A percentile compares a stretch with the other conserved stretches of the same genome.
Evolutionary conservation across 2,329 filamentous ascomycete species (phyloP).

Genomic region (Alternaria viburni): DNA sequence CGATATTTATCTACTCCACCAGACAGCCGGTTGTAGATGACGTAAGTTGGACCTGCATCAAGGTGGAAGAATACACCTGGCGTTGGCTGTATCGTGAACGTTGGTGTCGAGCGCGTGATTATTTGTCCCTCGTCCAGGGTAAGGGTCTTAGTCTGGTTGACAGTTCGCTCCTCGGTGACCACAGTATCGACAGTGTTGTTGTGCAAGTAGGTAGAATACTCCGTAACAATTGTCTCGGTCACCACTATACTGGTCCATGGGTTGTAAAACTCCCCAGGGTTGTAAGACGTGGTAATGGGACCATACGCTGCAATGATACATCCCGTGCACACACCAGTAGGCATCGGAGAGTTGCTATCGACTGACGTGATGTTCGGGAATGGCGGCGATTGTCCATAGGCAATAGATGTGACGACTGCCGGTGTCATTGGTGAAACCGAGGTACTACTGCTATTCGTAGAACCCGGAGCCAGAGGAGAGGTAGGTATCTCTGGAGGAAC

Average conservation of each 20-base stretch:
- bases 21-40: constrained; percentile 35
- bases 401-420: background rate
- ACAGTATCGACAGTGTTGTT: constrained; percentile 35
- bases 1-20: constrained; percentile 28
- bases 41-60: constrained; percentile 38
- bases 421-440: background rate
- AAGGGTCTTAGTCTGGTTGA: constrained; percentile 37
- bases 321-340: constrained; percentile 33
- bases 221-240: constrained; percentile 34
- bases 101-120: constrained; percentile 29
- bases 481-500: background rate
- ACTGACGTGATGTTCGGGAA: background rate
- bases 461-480: background rate
- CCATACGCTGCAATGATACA: constrained; percentile 36
- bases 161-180: constrained; percentile 27
- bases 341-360: background rate
- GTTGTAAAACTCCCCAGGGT: background rate
- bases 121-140: constrained; percentile 14
- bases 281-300: constrained; percentile 31
- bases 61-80: constrained; percentile 20
- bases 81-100: constrained; percentile 29
- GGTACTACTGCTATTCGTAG: background rate
- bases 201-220: constrained; percentile 33
- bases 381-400: background rate
- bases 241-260: constrained; percentile 32